Evolutionary conservation across 2,329 filamentous ascomycete genomes (phyloP).

Genomic region (Teratosphaeria gauchensis): DNA sequence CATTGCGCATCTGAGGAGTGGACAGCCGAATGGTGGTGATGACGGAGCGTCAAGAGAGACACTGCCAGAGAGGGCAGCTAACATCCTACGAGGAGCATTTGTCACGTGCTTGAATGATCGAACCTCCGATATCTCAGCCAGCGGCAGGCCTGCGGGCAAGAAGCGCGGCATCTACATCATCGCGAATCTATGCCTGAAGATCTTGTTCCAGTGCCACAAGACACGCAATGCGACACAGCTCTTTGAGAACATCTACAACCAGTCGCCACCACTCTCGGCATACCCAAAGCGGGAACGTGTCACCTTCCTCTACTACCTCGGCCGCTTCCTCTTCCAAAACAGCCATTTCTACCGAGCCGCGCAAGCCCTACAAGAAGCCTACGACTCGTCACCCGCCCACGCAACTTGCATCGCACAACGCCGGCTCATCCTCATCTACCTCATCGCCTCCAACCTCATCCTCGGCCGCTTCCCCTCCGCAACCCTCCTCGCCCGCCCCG

Average conservation of each 20-base stretch:
- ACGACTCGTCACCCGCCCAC: constrained; percentile 56
- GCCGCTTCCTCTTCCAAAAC: constrained; percentile 78
- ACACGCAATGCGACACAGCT: constrained; percentile 77
- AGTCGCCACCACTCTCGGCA: constrained; percentile 67
- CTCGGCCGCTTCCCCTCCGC: constrained; percentile 71
- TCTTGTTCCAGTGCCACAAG: constrained; percentile 80
- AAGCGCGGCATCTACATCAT: constrained; percentile 84
- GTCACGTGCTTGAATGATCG: constrained; percentile 81
- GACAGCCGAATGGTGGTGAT: constrained; percentile 29
- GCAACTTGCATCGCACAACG: constrained; percentile 54
- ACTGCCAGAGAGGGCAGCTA: constrained; percentile 76
- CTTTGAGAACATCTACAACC: constrained; percentile 76
- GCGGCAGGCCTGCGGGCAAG: constrained; percentile 66
- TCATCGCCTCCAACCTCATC: constrained; percentile 74
- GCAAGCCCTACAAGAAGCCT: constrained; percentile 67
- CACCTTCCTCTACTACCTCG: constrained; percentile 90
- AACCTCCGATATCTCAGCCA: constrained; percentile 46
- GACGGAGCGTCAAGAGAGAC: constrained; percentile 63
- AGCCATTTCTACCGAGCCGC: constrained; percentile 72
- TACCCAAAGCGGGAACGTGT: constrained; percentile 83
- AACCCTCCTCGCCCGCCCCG: constrained; percentile 57
- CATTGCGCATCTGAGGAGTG: constrained; percentile 49
- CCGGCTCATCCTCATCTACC: constrained; percentile 69
- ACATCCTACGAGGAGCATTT: constrained; percentile 83
- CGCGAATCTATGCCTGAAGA: constrained; percentile 79